Evolutionary conservation across 1,284 basidiomycete genomes (phyloP), one percentile per base, ranked within the genome.

Genomic region (Sporisorium sorghi): DNA sequence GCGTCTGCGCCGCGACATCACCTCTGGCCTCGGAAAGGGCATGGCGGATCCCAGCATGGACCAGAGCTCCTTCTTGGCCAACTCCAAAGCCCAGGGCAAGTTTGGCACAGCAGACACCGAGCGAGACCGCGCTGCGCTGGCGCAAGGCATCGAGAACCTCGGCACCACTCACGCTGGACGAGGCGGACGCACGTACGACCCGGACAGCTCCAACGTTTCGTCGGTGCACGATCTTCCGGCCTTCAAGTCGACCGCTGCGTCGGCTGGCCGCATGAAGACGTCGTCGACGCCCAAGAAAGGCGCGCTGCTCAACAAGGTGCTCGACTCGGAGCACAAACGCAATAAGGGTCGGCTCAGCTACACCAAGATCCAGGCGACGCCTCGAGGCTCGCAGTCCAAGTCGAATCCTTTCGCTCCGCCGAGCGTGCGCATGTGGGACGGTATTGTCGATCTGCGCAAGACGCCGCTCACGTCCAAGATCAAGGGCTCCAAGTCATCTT

Each of bases 371-470:
- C 62, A 75, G 28, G 76, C 67, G 9, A 79, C 76, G 6, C 75
- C 77, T 8, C 47, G 66, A 40, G 58, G 71, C 57, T 58, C 61
- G n/a, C 48, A 66, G 52, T 58, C 70, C 58, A 64, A 71, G 39
- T 58, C 50, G n/a, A 82, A 82, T 54, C 80, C 80, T 0, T 82
- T 82, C 44, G 64, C 79, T 14, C 75, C 76, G 9, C 65, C 74
- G 5, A 70, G 67, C 39, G 57, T 73, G 53, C 62, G 64, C 46
- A 58, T 89, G 30, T 92, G 91, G 91, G 89, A 88, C 76, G 91
- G 91, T 17, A 86, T 93, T 39, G 89, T 92, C 32, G 91, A 93
- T 83, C 87, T 94, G 35, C 86, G 89, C 49, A 88, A 90, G 61
- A 89, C 90, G 11, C 87, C 88, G 17, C 82, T 88, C 33, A 72